phyloP scores from a whole-genome alignment of 441 rosid species.

The Erysimum cheiri region DNA sequence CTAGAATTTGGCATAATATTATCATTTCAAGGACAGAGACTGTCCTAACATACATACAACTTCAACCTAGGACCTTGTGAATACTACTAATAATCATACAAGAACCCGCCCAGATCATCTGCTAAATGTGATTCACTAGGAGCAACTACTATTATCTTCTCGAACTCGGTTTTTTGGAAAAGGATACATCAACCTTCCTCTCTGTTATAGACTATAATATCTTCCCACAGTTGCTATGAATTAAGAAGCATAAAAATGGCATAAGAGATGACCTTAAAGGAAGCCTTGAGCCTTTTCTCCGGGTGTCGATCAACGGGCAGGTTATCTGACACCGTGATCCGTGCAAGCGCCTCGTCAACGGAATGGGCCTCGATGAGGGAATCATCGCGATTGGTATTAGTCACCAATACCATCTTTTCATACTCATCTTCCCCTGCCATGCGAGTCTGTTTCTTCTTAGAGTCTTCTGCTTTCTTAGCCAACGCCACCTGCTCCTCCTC shows the following conservation, averaged over 20 bases:
- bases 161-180: not conserved
- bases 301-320: constrained; percentile 85
- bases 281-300: constrained; percentile 86
- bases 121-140: not conserved
- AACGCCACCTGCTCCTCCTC: constrained; percentile 81
- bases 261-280: constrained; percentile 70
- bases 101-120: not conserved
- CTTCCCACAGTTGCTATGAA: not conserved
- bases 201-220: not conserved
- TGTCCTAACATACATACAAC: not conserved
- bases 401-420: constrained; percentile 76
- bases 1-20: not conserved
- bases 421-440: constrained; percentile 86
- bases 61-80: not conserved
- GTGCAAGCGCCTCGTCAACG: constrained; percentile 88
- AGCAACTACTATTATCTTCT: not conserved
- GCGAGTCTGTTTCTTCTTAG: constrained; percentile 65
- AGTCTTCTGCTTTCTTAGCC: constrained; percentile 76
- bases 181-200: constrained; percentile 1
- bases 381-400: constrained; percentile 89
- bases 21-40: constrained; percentile 5
- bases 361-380: constrained; percentile 78
- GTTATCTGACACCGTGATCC: constrained; percentile 66
- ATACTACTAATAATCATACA: not conserved
- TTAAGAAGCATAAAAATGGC: not conserved